Evolutionary conservation across 2,329 filamentous ascomycete genomes (phyloP), one percentile per base, ranked within the genome.

Genomic region (Epichloe coenophiala): DNA sequence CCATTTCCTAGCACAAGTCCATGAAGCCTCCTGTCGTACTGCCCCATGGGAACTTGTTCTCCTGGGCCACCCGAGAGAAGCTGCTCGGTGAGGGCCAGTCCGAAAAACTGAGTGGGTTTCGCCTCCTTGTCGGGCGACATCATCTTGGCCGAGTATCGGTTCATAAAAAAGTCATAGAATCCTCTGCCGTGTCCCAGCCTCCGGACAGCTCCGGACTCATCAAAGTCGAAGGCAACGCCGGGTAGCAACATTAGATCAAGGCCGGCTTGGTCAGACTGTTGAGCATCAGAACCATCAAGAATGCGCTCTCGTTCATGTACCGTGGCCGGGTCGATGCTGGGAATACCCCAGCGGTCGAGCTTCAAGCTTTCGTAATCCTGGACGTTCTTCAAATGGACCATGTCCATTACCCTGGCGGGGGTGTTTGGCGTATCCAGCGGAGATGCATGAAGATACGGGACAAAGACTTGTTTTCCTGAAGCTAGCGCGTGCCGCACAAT

Each of bases 81-180:
- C 68, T 98, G 93, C 71, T 97, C 89, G 58, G 80, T 77, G 60
- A 98, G 78, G 58, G 88, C 86, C 63, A 97, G 75, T 53, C 88
- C 93, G 67, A 88, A 80, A 57, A 83, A 68, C 55, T 75, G 68
- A 61, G 78, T 65, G 60, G 49, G 40, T 17, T 70, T 63, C 50
- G 63, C 57, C 41, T 61, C 61, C 38, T 62, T 63, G 41, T 63
- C 61, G 50, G 63, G 61, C 45, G 66, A 56, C 45, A 63, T 64
- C 31, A 60, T 53, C 65, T 66, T 75, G 65, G 76, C 63, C 48
- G 70, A 65, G 60, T 90, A 95, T 58, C 84, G 80, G 61, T 84
- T 80, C 63, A 98, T 70, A 95, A 98, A 66, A 83, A 83, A 86
- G 71, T 98, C 93, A 73, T 98, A 98, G 70, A 95, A 98, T 35